Conservation (phyloP, 768 basidiomycete species). For the Hortiboletus flavorubellus region DNA sequence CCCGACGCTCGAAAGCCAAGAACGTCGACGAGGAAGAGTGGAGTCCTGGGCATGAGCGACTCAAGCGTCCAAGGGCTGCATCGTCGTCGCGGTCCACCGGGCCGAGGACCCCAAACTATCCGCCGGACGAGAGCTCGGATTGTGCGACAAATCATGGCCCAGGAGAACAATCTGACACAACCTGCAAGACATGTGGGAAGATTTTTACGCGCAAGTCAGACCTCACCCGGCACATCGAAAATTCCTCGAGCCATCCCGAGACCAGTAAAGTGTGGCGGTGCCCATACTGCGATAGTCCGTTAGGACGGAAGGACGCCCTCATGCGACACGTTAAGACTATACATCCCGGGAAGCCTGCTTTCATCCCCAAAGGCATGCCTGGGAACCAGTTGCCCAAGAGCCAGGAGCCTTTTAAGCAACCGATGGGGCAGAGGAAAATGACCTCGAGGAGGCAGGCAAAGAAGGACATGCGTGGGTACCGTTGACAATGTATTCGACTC, state of each 20-base stretch:
- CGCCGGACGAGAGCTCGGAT: background rate
- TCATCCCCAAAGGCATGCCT: background rate
- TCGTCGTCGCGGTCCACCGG: background rate
- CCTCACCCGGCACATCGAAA: conserved; percentile 20
- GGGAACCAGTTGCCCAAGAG: background rate
- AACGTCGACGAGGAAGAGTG: conserved; percentile 24
- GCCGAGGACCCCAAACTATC: background rate
- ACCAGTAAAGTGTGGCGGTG: conserved; percentile 28
- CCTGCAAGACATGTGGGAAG: conserved; percentile 15
- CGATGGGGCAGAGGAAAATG: conserved; percentile 8
- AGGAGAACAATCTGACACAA: background rate
- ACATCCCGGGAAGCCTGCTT: conserved; percentile 4
- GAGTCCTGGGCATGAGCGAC: conserved; percentile 5
- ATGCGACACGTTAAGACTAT: conserved; percentile 20
- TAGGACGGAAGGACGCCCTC: conserved; percentile 30
- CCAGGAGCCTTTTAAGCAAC: background rate
- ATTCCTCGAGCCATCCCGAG: conserved; percentile 21
- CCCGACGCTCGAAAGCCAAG: conserved; percentile 11
- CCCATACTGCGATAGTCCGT: conserved; percentile 11
- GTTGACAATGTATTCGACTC: background rate
- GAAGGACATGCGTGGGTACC: conserved; percentile 6
- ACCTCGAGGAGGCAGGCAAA: background rate
- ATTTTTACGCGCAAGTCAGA: conserved; percentile 22
- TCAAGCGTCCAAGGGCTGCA: background rate
- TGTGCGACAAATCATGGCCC: background rate